These are phyloP conservation scores for Penicillium rolfsii DNA, from an alignment of 2,329 filamentous ascomycete genomes.

Conservation along the genomic window DNA sequence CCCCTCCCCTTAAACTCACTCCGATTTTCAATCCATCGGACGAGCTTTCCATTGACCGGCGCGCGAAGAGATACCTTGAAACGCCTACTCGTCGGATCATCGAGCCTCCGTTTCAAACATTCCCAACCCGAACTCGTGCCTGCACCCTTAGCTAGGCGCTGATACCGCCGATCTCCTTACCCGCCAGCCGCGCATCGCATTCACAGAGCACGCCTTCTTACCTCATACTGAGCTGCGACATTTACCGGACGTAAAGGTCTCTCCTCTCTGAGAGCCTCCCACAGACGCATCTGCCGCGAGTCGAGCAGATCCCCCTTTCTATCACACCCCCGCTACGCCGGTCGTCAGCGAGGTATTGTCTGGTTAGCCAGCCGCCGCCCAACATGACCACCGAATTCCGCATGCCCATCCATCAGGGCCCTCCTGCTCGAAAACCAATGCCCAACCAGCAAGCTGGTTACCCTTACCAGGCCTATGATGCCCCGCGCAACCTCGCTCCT, in stretches of 20 bases:
- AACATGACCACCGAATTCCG: constrained; percentile 44
- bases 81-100: constrained; percentile 3
- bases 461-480: constrained; percentile 34
- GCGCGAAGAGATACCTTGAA: constrained; percentile 3
- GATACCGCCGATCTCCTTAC: constrained; percentile 25
- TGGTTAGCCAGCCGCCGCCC: constrained; percentile 35
- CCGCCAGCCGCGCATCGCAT: constrained; percentile 27
- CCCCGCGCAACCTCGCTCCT: constrained; percentile 30
- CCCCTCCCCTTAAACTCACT: background rate
- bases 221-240: constrained; percentile 8
- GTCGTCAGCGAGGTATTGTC: constrained; percentile 20
- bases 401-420: constrained; percentile 39
- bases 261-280: background rate
- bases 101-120: constrained; percentile 4
- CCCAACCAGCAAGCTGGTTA: constrained; percentile 29
- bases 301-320: constrained; percentile 5
- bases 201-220: constrained; percentile 15
- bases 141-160: constrained; percentile 22
- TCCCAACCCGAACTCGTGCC: constrained; percentile 13
- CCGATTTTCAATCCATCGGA: background rate
- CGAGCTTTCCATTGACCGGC: constrained; percentile 12
- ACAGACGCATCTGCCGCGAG: background rate
- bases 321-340: background rate
- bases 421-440: constrained; percentile 38
- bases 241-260: background rate